Percentiles rank a stretch among this genome's conserved stretches.
Conservation (phyloP, 2,329 filamentous ascomycete species). For the Ophiosphaerella korrae region DNA sequence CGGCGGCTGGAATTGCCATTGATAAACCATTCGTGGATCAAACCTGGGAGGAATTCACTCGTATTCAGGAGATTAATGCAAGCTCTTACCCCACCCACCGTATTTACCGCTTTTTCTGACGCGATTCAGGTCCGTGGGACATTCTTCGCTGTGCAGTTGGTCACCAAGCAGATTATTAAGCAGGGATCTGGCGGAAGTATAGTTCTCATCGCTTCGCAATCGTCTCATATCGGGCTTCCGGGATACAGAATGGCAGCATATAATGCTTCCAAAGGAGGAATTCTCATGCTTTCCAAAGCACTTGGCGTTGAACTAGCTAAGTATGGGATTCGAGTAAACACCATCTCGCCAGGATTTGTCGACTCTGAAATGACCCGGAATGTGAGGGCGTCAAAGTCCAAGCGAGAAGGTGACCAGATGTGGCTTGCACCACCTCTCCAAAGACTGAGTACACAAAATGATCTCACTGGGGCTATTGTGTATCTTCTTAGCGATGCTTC, state of each 20-base stretch:
- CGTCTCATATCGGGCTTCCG: conserved; percentile 46
- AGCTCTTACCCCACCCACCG: conserved; percentile 7
- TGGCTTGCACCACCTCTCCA: conserved; percentile 42
- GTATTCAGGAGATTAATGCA: conserved; percentile 52
- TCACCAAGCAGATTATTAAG: conserved; percentile 49
- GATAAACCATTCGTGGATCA: conserved; percentile 54
- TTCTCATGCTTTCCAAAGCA: conserved; percentile 49
- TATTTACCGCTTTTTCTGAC: neutral
- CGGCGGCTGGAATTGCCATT: conserved; percentile 48
- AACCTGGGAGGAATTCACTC: conserved; percentile 50
- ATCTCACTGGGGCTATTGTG: conserved; percentile 51
- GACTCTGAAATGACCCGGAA: conserved; percentile 31
- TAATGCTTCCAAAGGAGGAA: conserved; percentile 51
- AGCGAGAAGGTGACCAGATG: conserved; percentile 19
- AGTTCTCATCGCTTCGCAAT: conserved; percentile 48
- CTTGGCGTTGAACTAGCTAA: conserved; percentile 42
- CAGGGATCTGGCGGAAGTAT: conserved; percentile 49
- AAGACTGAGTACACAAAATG: conserved; percentile 50
- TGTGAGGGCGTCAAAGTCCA: conserved; percentile 19
- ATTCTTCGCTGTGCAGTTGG: conserved; percentile 50
- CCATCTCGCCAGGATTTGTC: conserved; percentile 43
- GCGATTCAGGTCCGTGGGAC: conserved; percentile 47
- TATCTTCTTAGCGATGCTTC: conserved; percentile 54
- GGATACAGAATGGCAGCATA: conserved; percentile 51
- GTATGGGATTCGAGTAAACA: conserved; percentile 39